Percentiles rank a stretch among this genome's conserved stretches.
Evolutionary conservation across 768 basidiomycete genomes (phyloP).

Genomic region (Sporobolomyces pararoseus): DNA sequence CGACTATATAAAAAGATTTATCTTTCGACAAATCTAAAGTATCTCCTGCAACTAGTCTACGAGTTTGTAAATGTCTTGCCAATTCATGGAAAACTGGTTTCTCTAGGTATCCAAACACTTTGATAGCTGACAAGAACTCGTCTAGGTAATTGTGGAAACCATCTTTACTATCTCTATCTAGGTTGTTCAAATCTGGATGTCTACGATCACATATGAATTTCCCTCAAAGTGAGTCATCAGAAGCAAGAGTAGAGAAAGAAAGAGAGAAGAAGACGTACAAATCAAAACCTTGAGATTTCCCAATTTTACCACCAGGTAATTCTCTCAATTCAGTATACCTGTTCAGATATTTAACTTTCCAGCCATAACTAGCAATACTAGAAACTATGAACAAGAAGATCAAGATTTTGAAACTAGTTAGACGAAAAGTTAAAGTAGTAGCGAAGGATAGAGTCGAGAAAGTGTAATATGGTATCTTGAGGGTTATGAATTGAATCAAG

Average conservation of each 20-base stretch:
- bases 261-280: constrained; percentile 55
- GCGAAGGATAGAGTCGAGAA: constrained; percentile 46
- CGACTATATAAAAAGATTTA: constrained; percentile 95
- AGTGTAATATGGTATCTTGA: constrained; percentile 67
- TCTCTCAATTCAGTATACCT: constrained; percentile 52
- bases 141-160: constrained; percentile 94
- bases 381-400: constrained; percentile 64
- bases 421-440: constrained; percentile 54
- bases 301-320: constrained; percentile 42
- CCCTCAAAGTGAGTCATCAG: too few species aligned
- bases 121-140: constrained; percentile 86
- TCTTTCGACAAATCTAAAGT: constrained; percentile 84
- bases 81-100: constrained; percentile 98
- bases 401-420: constrained; percentile 86
- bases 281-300: constrained; percentile 41
- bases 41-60: constrained; percentile 91
- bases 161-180: constrained; percentile 54
- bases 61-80: constrained; percentile 89
- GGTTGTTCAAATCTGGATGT: constrained; percentile 83
- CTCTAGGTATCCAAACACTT: constrained; percentile 95
- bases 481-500: constrained; percentile 66
- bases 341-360: constrained; percentile 54
- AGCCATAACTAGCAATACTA: constrained; percentile 76
- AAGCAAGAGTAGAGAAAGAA: too few species aligned
- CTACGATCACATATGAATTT: constrained; percentile 13